Evolutionary conservation across 768 basidiomycete species (phyloP).

Genomic region (Psilocybe subaeruginosa): DNA sequence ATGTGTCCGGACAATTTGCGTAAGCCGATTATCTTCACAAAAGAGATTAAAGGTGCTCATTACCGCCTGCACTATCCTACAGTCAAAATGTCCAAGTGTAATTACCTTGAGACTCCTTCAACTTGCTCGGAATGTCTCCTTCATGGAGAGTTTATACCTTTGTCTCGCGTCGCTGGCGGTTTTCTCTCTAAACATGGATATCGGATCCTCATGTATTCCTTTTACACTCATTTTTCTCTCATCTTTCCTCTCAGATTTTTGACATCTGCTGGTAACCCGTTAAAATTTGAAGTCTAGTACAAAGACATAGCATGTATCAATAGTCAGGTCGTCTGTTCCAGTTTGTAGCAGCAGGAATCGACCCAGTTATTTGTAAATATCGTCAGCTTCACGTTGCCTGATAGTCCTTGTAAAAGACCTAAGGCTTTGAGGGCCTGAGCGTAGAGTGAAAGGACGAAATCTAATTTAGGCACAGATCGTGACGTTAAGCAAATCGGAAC

Average conservation of each 20-base stretch:
- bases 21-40: slow-evolving; percentile 34
- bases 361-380: not conserved
- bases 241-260: not conserved
- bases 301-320: not conserved
- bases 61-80: not conserved
- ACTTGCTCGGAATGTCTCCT: slow-evolving; percentile 10
- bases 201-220: not conserved
- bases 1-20: slow-evolving; percentile 64
- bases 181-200: too few relatives aligned
- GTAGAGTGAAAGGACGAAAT: too few relatives aligned
- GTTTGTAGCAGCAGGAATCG: slow-evolving; percentile 12
- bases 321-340: not conserved
- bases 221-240: not conserved
- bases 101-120: too few relatives aligned
- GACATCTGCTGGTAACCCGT: not conserved
- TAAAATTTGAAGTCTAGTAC: not conserved
- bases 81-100: slow-evolving; percentile 51
- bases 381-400: not conserved
- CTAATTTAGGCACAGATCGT: not conserved
- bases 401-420: too few relatives aligned
- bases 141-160: not conserved
- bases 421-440: too few relatives aligned
- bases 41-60: not conserved
- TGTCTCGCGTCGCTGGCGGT: not conserved
- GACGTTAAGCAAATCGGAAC: slow-evolving; percentile 3